phyloP scores from a whole-genome alignment of 1,139 yeast species.

The Candida sanyaensis region DNA sequence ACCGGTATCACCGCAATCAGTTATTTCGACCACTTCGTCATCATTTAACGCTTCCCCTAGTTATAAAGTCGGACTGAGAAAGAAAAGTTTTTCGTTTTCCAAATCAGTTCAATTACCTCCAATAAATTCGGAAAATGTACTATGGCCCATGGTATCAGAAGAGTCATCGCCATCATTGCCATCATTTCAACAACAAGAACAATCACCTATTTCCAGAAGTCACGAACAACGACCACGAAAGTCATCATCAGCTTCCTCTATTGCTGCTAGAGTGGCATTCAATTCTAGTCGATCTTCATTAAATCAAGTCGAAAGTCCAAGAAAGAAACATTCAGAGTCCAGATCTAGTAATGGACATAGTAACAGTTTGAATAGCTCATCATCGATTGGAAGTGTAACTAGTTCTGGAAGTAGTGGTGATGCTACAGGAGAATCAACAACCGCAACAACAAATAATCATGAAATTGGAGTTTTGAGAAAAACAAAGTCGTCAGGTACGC shows the following conservation, averaged over 20 bases:
- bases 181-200: background rate
- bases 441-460: background rate
- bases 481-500: conserved; percentile 15
- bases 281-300: conserved; percentile 21
- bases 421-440: background rate
- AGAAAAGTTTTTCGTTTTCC: conserved; percentile 14
- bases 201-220: conserved; percentile 6
- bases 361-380: conserved; percentile 9
- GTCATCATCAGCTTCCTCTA: conserved; percentile 28
- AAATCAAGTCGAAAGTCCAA: conserved; percentile 7
- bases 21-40: conserved; percentile 16
- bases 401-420: conserved; percentile 9
- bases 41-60: conserved; percentile 9
- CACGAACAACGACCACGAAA: conserved; percentile 7
- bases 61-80: conserved; percentile 7
- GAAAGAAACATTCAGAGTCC: conserved; percentile 4
- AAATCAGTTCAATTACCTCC: conserved; percentile 12
- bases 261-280: conserved; percentile 35
- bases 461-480: conserved; percentile 8
- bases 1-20: conserved; percentile 23
- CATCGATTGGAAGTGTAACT: conserved; percentile 10
- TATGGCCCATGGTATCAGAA: conserved; percentile 15
- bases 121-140: conserved; percentile 12
- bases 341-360: conserved; percentile 6
- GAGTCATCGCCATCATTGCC: background rate